Evolutionary conservation across 345 rosid species (phyloP).

Genomic region (Rubroshorea leprosula): DNA sequence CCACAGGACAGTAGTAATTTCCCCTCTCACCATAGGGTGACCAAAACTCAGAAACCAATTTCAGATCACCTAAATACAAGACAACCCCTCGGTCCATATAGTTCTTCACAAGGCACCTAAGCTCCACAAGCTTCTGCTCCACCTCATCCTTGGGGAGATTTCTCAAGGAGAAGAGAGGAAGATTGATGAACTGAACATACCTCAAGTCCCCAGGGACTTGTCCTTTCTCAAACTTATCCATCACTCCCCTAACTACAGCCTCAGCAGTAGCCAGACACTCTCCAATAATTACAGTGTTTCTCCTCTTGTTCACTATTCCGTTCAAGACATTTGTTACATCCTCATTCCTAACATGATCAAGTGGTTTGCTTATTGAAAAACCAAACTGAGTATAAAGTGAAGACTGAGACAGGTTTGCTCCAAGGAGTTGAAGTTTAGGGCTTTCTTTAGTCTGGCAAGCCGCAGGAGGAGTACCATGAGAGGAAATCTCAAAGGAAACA

Average conservation of each 20-base stretch:
- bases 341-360: conserved; percentile 23
- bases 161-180: conserved; percentile 47
- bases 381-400: conserved; percentile 22
- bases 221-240: conserved; percentile 49
- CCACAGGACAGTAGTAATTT: conserved; percentile 35
- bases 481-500: conserved; percentile 43
- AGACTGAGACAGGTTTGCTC: conserved; percentile 20
- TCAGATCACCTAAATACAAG: conserved; percentile 60
- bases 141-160: conserved; percentile 45
- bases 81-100: conserved; percentile 38
- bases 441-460: conserved; percentile 22
- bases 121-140: conserved; percentile 49
- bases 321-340: conserved; percentile 41
- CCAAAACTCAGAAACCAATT: conserved; percentile 56
- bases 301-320: conserved; percentile 33
- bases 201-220: conserved; percentile 37
- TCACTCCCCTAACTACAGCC: conserved; percentile 41
- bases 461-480: conserved; percentile 22
- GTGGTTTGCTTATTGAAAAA: conserved; percentile 18
- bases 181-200: conserved; percentile 39
- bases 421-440: conserved; percentile 22
- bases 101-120: conserved; percentile 44
- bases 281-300: conserved; percentile 49
- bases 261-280: conserved; percentile 38
- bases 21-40: conserved; percentile 40